Conservation (phyloP, 2,329 filamentous ascomycete genomes). For the Ophiostoma sp. region DNA sequence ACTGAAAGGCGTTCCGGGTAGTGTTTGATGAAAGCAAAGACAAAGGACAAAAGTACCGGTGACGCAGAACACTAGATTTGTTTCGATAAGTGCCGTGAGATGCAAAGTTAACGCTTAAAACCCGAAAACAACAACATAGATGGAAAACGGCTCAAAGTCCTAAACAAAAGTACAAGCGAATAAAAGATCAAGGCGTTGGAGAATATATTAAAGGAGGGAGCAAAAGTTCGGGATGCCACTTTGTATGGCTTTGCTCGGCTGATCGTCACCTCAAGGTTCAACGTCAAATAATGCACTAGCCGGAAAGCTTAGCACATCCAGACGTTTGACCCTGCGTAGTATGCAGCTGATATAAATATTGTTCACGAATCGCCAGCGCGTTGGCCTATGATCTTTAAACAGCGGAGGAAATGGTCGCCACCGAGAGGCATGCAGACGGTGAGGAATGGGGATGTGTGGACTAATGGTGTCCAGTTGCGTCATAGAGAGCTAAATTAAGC, state of each 20-base stretch:
- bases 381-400: neutral
- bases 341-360: neutral
- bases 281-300: neutral
- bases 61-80: neutral
- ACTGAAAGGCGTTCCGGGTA: neutral
- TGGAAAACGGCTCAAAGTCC: neutral
- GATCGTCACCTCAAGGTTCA: neutral
- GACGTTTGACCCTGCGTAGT: neutral
- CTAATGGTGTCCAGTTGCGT: neutral
- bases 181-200: neutral
- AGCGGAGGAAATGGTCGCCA: neutral
- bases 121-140: neutral
- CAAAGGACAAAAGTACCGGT: conserved; percentile 7
- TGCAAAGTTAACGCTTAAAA: neutral
- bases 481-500: neutral
- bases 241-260: neutral
- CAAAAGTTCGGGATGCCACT: neutral
- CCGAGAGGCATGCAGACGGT: neutral
- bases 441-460: neutral
- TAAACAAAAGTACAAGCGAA: neutral
- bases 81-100: neutral
- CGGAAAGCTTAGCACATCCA: neutral
- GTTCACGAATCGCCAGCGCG: neutral
- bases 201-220: neutral
- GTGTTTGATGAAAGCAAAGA: neutral